These are phyloP conservation scores for Linderina pennispora DNA, from an alignment of 192 early-diverging fungal species.

Conservation along the genomic window DNA sequence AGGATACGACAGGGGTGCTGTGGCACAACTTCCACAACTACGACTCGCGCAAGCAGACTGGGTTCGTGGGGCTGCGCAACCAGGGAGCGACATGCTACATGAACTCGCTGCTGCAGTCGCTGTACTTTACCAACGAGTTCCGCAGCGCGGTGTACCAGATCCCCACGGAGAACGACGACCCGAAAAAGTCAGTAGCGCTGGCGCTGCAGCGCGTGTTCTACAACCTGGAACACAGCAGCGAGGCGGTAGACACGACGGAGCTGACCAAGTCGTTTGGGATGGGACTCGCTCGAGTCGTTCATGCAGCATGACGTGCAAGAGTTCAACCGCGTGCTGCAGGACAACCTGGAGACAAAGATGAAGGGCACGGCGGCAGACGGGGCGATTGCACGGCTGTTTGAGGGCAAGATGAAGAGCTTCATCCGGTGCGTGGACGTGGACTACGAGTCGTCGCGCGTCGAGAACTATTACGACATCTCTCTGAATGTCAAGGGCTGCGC, in stretches of 20 bases:
- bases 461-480: conserved; percentile 97
- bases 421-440: conserved; percentile 93
- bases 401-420: conserved; percentile 96
- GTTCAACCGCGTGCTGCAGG: conserved; percentile 94
- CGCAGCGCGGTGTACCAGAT: conserved; percentile 90
- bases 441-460: conserved; percentile 89
- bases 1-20: conserved; percentile 85
- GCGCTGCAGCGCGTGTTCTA: conserved; percentile 96
- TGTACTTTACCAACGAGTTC: conserved; percentile 93
- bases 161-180: conserved; percentile 85
- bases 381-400: conserved; percentile 86
- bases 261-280: conserved; percentile 98
- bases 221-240: conserved; percentile 66
- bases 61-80: conserved; percentile 92
- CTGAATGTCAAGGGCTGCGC: conserved; percentile 95
- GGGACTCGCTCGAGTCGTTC: conserved; percentile 92
- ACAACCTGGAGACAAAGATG: conserved; percentile 97
- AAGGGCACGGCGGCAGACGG: conserved; percentile 93
- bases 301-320: conserved; percentile 99
- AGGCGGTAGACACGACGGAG: conserved; percentile 86
- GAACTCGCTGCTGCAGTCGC: conserved; percentile 95
- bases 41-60: conserved; percentile 85
- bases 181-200: conserved; percentile 77
- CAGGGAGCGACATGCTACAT: conserved; percentile 99
- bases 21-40: conserved; percentile 96